A percentile compares a stretch with the other conserved stretches of the same genome.
phyloP scores from a whole-genome alignment of 169 alveolate species.

The Plasmodium chabaudi region DNA sequence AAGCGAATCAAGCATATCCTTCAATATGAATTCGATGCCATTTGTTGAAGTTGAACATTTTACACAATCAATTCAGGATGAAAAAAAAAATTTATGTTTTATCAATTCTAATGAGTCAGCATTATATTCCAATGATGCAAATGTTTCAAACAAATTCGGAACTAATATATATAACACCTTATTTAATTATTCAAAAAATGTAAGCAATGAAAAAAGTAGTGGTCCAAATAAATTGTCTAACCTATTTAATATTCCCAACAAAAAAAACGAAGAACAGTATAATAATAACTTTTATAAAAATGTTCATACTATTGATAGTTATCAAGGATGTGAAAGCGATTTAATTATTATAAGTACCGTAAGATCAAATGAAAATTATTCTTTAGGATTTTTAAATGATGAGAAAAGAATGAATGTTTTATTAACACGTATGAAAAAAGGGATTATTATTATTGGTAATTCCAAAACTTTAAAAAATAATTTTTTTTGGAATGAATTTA shows the following conservation, averaged over 20 bases:
- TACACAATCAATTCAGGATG: neutral
- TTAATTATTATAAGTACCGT: conserved; percentile 70
- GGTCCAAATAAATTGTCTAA: neutral
- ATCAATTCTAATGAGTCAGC: neutral
- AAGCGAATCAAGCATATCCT: neutral
- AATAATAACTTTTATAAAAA: conserved; percentile 6
- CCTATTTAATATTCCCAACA: neutral
- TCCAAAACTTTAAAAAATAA: conserved; percentile 56
- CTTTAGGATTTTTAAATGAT: conserved; percentile 57
- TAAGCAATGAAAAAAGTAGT: neutral
- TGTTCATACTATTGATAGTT: conserved; percentile 74
- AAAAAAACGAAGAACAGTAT: neutral
- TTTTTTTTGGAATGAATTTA: conserved; percentile 69
- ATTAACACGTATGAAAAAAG: conserved; percentile 66
- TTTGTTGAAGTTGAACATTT: neutral
- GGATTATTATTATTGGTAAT: conserved; percentile 68
- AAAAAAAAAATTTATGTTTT: neutral
- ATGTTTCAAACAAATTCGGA: neutral
- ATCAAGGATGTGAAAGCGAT: conserved; percentile 73
- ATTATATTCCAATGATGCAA: neutral
- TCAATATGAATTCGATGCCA: neutral
- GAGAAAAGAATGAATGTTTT: conserved; percentile 71
- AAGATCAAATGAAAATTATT: conserved; percentile 54
- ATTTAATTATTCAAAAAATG: neutral
- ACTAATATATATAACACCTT: neutral